Evolutionary conservation across 73 alveolate genomes (phyloP), one percentile per base, ranked within the genome.

Genomic region (Tetrahymena malaccensis): DNA sequence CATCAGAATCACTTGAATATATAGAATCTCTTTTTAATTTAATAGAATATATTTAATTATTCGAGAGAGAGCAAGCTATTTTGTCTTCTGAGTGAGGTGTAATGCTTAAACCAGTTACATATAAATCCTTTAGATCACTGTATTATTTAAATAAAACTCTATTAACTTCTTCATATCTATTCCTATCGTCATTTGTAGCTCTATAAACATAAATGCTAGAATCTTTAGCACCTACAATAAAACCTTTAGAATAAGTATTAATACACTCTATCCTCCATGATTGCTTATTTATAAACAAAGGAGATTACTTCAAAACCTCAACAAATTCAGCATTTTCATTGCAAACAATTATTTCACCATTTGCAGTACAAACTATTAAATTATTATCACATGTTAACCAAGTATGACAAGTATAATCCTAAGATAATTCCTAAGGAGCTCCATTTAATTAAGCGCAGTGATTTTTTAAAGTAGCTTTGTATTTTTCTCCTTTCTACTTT

Each of bases 211-310:
- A 93, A 34, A 98, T 94, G 50, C 95, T 84, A 1, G 98, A 97
- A 94, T 97, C 96, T 33, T 96, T 97, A 13, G 98, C 97, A 4
- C 98, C 98, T 43, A 97, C 96, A 5, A 97, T 94, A 94, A 98
- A 98, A 16, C 99, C 99, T 40, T 97, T 58, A 19, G 96, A 84
- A 94, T 93, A 97, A 1, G 98, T 96, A 34, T 94, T 95, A 7
- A 98, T 95, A 10, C 96, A 85, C 38, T 94, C 96, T 15, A 98
- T 98, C 16, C 96, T 94, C 94, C 85, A 95, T 22, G 95, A 95
- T 57, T 95, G 43, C 27, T 85, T 95, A 15, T 43, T 95, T 27
- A 70, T 21, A 35, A 35, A 85, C 3, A 85, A 37, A 0, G 96
- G 96, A 37, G 89, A 70, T 70, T 84, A 44, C 58, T 85, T 89